Conservation (phyloP, 2,329 filamentous ascomycete species). For the Xylaria multiplex region DNA sequence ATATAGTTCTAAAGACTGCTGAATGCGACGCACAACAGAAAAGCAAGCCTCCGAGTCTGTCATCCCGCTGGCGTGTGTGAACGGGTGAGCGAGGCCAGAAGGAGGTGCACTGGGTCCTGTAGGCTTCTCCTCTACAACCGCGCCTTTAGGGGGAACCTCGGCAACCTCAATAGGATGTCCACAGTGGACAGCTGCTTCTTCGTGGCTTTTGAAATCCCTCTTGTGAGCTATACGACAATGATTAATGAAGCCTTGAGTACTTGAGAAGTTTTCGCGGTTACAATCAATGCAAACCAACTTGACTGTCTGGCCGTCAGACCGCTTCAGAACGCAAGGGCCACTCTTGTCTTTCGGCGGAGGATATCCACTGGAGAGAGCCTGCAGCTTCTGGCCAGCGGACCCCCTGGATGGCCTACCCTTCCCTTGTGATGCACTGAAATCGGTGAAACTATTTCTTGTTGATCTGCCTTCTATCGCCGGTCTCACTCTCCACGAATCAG, state of each 20-base stretch:
- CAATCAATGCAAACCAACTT: slow-evolving; percentile 93
- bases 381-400: slow-evolving; percentile 69
- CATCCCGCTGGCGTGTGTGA: slow-evolving; percentile 67
- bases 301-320: slow-evolving; percentile 85
- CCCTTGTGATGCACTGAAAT: slow-evolving; percentile 57
- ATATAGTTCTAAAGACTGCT: slow-evolving; percentile 63
- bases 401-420: slow-evolving; percentile 63
- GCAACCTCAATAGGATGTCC: slow-evolving; percentile 82
- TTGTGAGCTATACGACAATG: slow-evolving; percentile 97
- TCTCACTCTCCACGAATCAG: slow-evolving; percentile 57
- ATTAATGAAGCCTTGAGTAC: slow-evolving; percentile 99
- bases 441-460: slow-evolving; percentile 78
- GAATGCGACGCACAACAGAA: slow-evolving; percentile 61
- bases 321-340: slow-evolving; percentile 84
- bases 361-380: slow-evolving; percentile 76
- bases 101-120: slow-evolving; percentile 42
- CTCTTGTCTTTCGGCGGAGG: slow-evolving; percentile 81
- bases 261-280: slow-evolving; percentile 89
- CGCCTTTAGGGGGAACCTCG: slow-evolving; percentile 52
- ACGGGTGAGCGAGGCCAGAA: slow-evolving; percentile 68
- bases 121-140: slow-evolving; percentile 57
- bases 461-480: slow-evolving; percentile 74
- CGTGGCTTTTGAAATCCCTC: slow-evolving; percentile 93
- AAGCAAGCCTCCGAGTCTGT: slow-evolving; percentile 63
- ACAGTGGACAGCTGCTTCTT: slow-evolving; percentile 88